Base-by-base conservation (phyloP, 2,329 filamentous ascomycete species). In the Ophiognomonia clavigignenti-juglandacearum region DNA sequence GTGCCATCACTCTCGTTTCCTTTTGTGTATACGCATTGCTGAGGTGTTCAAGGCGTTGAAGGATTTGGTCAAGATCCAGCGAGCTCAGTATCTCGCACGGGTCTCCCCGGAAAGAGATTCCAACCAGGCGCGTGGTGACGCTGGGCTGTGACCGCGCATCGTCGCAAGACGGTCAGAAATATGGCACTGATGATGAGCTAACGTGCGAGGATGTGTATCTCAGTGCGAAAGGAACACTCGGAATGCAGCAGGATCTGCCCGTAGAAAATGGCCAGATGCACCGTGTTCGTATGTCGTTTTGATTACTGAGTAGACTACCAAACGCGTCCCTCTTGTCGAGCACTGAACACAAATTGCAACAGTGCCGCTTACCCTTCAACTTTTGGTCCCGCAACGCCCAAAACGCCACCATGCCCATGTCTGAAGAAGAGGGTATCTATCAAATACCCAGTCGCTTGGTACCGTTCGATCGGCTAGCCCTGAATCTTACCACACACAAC, bases 341-440 rank as follows among this genome's bases (percentile, higher is more conserved):
- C 13, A 43, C 13, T 20, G 32, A 18, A 14, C 13, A 13, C n/a
- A 13, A 6, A 32, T 32, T 22, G 19, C 20, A 18, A 43, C 19
- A 7, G 11, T 36, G 11, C n/a, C n/a, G n/a, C 11, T 32, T 13
- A 14, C 27, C 27, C 10, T 8, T 35, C 32, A 16, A 19, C 19
- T 41, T 49, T 45, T 45, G 37, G 18, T 18, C 29, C 42, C 42
- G 26, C 27, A 45, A 49, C 47, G 47, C 47, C 47, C 38, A 11
- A 11, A 49, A 41, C 11, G 35, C 42, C 29, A 26, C 38, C 20
- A 45, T 24, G 11, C 24, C 26, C 26, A 31, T 29, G 14, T 14
- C 26, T 19, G 14, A 18, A 42, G 19, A 42, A 31, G 23, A 22
- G 10, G 29, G 16, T 24, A 8, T 9, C 6, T 14, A 10, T 13